A percentile compares a stretch with the other conserved stretches of the same genome.
These are phyloP conservation scores for Boletus coccyginus DNA, from an alignment of 768 basidiomycete genomes.

Conservation along the genomic window DNA sequence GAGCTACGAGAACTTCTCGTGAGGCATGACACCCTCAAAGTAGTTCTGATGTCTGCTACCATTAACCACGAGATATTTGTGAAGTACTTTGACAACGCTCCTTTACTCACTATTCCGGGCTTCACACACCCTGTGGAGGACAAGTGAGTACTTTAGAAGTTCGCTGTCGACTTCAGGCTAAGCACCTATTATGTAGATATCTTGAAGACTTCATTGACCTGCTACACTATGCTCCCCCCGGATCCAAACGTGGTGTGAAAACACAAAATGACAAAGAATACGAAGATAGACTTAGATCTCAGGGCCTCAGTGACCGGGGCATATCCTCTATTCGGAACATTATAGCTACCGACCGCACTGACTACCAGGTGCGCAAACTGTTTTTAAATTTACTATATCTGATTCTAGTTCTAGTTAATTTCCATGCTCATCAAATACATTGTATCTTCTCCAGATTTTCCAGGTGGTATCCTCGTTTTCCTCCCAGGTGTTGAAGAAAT, in stretches of 20 bases:
- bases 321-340: constrained; percentile 60
- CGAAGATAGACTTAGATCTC: constrained; percentile 46
- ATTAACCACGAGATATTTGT: constrained; percentile 88
- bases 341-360: constrained; percentile 59
- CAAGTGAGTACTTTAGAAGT: constrained; percentile 41
- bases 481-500: constrained; percentile 91
- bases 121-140: constrained; percentile 76
- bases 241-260: constrained; percentile 32
- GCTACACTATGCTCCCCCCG: constrained; percentile 53
- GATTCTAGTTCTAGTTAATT: constrained; percentile 48
- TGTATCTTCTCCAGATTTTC: constrained; percentile 39
- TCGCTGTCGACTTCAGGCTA: background rate
- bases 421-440: constrained; percentile 65
- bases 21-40: constrained; percentile 63
- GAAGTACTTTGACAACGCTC: constrained; percentile 79
- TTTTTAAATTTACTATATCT: background rate
- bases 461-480: constrained; percentile 81
- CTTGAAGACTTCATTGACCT: constrained; percentile 73
- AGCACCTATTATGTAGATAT: constrained; percentile 49
- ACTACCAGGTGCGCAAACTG: constrained; percentile 55
- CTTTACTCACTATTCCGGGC: constrained; percentile 82
- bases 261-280: constrained; percentile 36
- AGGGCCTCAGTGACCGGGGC: constrained; percentile 51
- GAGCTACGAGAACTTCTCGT: constrained; percentile 75
- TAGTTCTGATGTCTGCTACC: constrained; percentile 92